Percentiles rank a stretch among this genome's conserved stretches.
phyloP scores from a whole-genome alignment of 805 yeast species.

The Candida hispaniensis region DNA sequence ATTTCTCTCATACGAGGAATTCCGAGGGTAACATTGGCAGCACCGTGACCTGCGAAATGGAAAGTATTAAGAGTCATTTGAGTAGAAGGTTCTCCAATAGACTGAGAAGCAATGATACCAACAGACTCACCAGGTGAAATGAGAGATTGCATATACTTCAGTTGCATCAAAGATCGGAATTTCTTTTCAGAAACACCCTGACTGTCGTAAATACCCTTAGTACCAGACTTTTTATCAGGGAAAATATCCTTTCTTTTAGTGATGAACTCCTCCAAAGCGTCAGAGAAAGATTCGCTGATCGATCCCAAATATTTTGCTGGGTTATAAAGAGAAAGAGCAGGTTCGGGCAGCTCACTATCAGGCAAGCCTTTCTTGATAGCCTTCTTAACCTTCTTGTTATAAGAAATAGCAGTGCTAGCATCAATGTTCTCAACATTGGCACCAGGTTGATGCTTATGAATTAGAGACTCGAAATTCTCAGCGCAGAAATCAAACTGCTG shows the following conservation, averaged over 20 bases:
- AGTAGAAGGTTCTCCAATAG: conserved; percentile 98
- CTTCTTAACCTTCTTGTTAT: conserved; percentile 75
- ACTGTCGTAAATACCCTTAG: conserved; percentile 20
- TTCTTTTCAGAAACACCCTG: conserved; percentile 60
- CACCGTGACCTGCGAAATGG: conserved; percentile 99
- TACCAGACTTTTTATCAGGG: conserved; percentile 34
- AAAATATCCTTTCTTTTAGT: conserved; percentile 45
- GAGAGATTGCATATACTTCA: conserved; percentile 93
- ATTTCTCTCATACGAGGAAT: conserved; percentile 99
- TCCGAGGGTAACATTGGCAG: conserved; percentile 98
- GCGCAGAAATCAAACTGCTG: conserved; percentile 86
- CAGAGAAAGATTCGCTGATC: conserved; percentile 82
- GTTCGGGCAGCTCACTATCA: conserved; percentile 48
- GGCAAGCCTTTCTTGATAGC: conserved; percentile 44
- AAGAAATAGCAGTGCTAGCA: conserved; percentile 68
- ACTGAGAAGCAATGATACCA: conserved; percentile 96
- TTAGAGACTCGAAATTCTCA: conserved; percentile 78
- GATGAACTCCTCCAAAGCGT: conserved; percentile 62
- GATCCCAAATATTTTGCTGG: conserved; percentile 89
- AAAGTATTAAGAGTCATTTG: conserved; percentile 96
- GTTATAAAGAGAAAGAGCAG: conserved; percentile 71
- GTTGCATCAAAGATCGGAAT: conserved; percentile 93
- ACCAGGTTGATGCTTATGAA: conserved; percentile 78
- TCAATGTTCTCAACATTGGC: conserved; percentile 62
- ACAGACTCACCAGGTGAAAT: conserved; percentile 96